Evolutionary conservation across 1,284 basidiomycete species (phyloP), one percentile per base, ranked within the genome.

Genomic region (Fomes fomentarius): DNA sequence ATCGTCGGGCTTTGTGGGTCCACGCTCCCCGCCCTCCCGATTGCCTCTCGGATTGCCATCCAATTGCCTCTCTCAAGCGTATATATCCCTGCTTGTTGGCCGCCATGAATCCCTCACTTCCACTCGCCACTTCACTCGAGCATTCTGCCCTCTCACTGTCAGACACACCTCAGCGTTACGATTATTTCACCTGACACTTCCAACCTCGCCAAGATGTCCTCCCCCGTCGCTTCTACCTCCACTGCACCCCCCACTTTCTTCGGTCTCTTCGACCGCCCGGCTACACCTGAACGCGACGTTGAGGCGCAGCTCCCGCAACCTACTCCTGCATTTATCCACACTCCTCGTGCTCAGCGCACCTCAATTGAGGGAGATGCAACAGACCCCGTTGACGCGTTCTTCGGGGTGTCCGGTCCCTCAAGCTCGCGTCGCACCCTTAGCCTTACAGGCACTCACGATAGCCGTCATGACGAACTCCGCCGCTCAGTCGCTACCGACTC

Each of bases 311-410:
- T 52, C 8, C 30, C 52, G 4, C 49, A 35, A 25, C 52, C 45
- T 0, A 11, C 46, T n/a, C 52, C 52, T 4, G 52, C 48, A 6
- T 52, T 43, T 45, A 47, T 28, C 22, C 58, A 55, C 31, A 25
- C 58, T 2, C 17, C 45, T 19, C 63, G 58, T 35, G 45, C 62
- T 6, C n/a, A 34, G 1, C 43, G n/a, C 39, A 35, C 44, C 43
- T 56, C 58, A 19, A 17, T 38, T 21, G 60, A 59, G n/a, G n/a
- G n/a, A 21, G 55, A 51, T 19, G 17, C 51, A 8, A 60, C 62
- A 12, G 58, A 68, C 58, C 48, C 65, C 14, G 43, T 68, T 59
- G 66, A 69, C 58, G 65, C 63, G 50, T 69, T 70, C 62, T 69
- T 70, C 48, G 67, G 68, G 7, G 63, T 57, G 31, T 46, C 61